These are phyloP conservation scores for Annulohypoxylon stygium DNA, from an alignment of 495 filamentous ascomycete genomes.

Conservation along the genomic window DNA sequence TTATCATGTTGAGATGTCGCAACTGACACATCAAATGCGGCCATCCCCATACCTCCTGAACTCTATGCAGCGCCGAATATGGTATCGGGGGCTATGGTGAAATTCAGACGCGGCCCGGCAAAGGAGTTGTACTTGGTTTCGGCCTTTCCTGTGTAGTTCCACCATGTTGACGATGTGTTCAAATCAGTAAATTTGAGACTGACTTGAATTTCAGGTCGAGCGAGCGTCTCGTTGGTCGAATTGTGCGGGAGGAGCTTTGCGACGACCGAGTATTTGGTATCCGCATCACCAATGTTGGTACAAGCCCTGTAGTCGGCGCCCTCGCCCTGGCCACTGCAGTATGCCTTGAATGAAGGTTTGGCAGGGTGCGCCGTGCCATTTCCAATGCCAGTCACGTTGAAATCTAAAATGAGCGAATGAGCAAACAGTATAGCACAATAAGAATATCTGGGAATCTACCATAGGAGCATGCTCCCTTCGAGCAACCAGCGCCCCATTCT, in stretches of 20 bases:
- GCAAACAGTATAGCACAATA: neutral
- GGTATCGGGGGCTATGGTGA: conserved; percentile 49
- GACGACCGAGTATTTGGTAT: conserved; percentile 39
- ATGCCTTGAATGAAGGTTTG: conserved; percentile 48
- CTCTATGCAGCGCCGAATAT: conserved; percentile 48
- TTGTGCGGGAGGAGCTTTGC: conserved; percentile 46
- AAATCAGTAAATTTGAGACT: conserved; percentile 48
- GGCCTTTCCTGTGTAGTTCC: conserved; percentile 53
- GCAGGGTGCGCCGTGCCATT: conserved; percentile 38
- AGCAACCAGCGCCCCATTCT: conserved; percentile 49
- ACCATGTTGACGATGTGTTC: conserved; percentile 45
- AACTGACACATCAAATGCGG: conserved; percentile 27
- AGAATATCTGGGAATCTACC: conserved; percentile 27
- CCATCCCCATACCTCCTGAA: conserved; percentile 23
- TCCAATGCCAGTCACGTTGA: conserved; percentile 45
- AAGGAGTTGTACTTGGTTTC: conserved; percentile 48
- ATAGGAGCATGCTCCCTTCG: conserved; percentile 34
- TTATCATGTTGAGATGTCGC: conserved; percentile 18
- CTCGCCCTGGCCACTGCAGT: conserved; percentile 47
- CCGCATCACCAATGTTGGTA: conserved; percentile 25
- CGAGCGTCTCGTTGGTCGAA: conserved; percentile 35
- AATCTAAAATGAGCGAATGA: conserved; percentile 39
- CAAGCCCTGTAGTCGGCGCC: conserved; percentile 45
- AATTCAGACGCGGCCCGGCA: conserved; percentile 42
- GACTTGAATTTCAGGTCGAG: conserved; percentile 47